Evolutionary conservation across 352 stramenopile species (phyloP), one percentile per base, ranked within the genome.

Genomic region (Globisporangium abappressorium): DNA sequence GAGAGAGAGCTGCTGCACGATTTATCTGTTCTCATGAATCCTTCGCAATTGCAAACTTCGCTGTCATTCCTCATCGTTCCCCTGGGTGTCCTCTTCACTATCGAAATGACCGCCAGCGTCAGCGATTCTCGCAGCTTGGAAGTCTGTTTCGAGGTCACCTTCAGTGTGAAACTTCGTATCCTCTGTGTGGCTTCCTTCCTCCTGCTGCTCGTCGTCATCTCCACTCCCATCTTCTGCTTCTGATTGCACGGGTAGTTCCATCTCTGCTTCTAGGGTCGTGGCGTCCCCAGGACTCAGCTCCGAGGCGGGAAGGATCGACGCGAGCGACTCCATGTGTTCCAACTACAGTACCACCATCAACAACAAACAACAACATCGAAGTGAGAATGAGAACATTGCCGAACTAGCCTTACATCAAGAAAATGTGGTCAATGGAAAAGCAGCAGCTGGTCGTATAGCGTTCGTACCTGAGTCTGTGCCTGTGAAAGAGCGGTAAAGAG

Each of bases 401-500:
- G 15, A 59, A 24, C 55, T 22, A 14, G 20, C 24, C 4, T 56
- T 8, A 43, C 20, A 43, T 24, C 12, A 18, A 36, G 22, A 58
- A 58, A 6, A 49, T 49, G 41, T 15, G 14, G 41, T 49, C 41
- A 22, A 8, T 11, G 5, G 18, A 43, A 14, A 43, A 18, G 2
- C 36, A 12, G 8, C 36, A 12, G 34, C 1, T 43, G 36, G 9
- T 4, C 15, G 41, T 22, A 49, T 49, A 33, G 6, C n/a, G 4
- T 33, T 41, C 58, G 28, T 33, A 87, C 78, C 78, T 92, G 84
- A 20, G 76, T 70, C 67, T 91, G 76, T 2, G 81, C 84, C 57
- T 91, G 76, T 5, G 79, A 82, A 5, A 92, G 69, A 41, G 82
- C 81, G 3, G 78, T 79, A 22, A 91, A 81, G 18, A 92, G 69